A percentile compares a stretch with the other conserved stretches of the same genome.
Conservation (phyloP, 2,329 filamentous ascomycete genomes). For the Ophiognomonia clavigignenti-juglandacearum region DNA sequence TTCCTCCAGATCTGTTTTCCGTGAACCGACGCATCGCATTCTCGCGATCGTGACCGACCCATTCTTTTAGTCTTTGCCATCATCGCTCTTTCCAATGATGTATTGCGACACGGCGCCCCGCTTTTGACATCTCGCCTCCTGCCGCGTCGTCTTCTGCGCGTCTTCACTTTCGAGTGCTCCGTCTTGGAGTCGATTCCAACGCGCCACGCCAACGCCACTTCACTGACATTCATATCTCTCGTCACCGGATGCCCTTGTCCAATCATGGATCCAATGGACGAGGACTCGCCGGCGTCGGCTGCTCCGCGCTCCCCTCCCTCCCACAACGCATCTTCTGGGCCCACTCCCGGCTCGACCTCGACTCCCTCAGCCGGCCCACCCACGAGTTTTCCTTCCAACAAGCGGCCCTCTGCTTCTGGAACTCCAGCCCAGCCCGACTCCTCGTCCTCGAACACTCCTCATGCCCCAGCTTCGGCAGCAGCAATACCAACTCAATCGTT, state of each 20-base stretch:
- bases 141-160: neutral
- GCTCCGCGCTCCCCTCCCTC: neutral
- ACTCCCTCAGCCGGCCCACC: no score
- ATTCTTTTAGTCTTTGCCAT: neutral
- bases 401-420: neutral
- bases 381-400: slow-evolving; percentile 4
- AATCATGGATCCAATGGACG: neutral
- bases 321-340: neutral
- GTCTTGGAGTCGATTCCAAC: no score
- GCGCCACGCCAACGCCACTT: no score
- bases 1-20: no score
- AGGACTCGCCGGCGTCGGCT: neutral
- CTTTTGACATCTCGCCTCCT: neutral
- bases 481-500: slow-evolving; percentile 17
- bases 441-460: slow-evolving; percentile 22
- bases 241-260: neutral
- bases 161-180: neutral
- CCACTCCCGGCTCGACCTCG: slow-evolving; percentile 4
- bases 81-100: neutral
- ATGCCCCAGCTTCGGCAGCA: slow-evolving; percentile 15
- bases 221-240: no score
- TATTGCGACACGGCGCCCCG: neutral
- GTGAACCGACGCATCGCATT: no score
- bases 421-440: slow-evolving; percentile 15
- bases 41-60: neutral